Base-by-base conservation (phyloP, 345 rosid genomes). In the Brassica cretica region DNA sequence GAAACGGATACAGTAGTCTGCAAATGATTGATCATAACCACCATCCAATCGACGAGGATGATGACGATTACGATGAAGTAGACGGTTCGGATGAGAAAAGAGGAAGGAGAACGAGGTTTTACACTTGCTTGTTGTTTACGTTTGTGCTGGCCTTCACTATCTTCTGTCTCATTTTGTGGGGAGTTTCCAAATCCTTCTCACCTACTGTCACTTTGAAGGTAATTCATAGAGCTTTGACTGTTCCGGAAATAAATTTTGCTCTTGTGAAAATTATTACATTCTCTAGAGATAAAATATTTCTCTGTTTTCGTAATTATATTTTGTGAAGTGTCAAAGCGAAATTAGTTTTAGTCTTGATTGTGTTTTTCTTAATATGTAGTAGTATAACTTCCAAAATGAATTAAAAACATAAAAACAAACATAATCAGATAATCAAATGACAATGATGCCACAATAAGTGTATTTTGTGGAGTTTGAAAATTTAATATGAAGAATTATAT, bases 151-250 rank as follows among this genome's bases (percentile, higher is more conserved):
- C 90, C 58, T 94, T 94, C 59, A 68, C 89, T 4, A 46, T 77
- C 8, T 94, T 94, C 80, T 89, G 89, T 68, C 78, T 94, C 83
- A 85, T 92, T 80, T 71, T 92, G 64, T 94, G 94, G 97, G 97
- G 92, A 11, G 89, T 92, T 44, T 87, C 95, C 86, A 90, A 84
- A 82, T 70, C 88, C 18, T 94, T 88, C 88, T 69, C 66, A 76
- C 97, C 97, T 16, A 75, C 83, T 79, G 74, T 92, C 80, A 11
- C 72, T 49, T 84, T 94, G 16, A 82, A 89, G 97, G 97, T 92
- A 64, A 44, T 44, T 44, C 15, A 44, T 44, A 39, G n/a, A 56
- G 2, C 14, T 16, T 53, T 37, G 8, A 25, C 30, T 12, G 5
- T n/a, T 55, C 21, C 12, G 2, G 53, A 64, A 35, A 64, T 21